Evolutionary conservation across 768 basidiomycete genomes (phyloP).

Genomic region (Russula emetica): DNA sequence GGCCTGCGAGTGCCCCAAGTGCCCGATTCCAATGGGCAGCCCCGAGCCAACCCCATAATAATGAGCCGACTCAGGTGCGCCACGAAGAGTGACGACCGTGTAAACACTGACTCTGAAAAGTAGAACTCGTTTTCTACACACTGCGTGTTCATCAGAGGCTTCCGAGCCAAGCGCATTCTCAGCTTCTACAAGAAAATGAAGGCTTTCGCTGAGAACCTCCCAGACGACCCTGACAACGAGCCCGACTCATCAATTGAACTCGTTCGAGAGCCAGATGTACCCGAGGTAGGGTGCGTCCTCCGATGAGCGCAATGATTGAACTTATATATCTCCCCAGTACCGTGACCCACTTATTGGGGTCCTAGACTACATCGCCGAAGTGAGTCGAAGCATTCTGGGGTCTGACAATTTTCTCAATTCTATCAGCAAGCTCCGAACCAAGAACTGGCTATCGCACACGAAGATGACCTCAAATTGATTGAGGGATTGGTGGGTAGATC

Average conservation of each 20-base stretch:
- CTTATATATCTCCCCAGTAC: constrained; percentile 8
- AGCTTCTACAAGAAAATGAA: constrained; percentile 14
- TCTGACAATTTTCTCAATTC: background rate
- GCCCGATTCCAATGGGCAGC: constrained; percentile 12
- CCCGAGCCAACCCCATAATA: constrained; percentile 13
- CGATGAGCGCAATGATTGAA: too few species aligned
- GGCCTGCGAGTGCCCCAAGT: background rate
- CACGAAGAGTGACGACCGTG: background rate
- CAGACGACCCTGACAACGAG: constrained; percentile 15
- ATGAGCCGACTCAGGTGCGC: background rate
- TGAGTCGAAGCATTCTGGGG: background rate
- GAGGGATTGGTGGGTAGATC: constrained; percentile 18
- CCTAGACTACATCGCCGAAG: constrained; percentile 18
- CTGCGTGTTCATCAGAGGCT: constrained; percentile 26
- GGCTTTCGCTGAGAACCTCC: constrained; percentile 9
- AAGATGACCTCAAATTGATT: constrained; percentile 19
- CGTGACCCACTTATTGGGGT: constrained; percentile 23
- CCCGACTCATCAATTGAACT: constrained; percentile 16
- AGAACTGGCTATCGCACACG: constrained; percentile 26
- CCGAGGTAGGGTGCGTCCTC: constrained; percentile 5
- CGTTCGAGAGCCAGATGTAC: constrained; percentile 15
- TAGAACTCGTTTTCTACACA: constrained; percentile 9
- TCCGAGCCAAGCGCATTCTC: constrained; percentile 21
- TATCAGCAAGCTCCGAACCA: constrained; percentile 13
- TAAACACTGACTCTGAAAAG: background rate